These are phyloP conservation scores for Leptodontidium sp. DNA, from an alignment of 2,329 filamentous ascomycete genomes.

Conservation along the genomic window DNA sequence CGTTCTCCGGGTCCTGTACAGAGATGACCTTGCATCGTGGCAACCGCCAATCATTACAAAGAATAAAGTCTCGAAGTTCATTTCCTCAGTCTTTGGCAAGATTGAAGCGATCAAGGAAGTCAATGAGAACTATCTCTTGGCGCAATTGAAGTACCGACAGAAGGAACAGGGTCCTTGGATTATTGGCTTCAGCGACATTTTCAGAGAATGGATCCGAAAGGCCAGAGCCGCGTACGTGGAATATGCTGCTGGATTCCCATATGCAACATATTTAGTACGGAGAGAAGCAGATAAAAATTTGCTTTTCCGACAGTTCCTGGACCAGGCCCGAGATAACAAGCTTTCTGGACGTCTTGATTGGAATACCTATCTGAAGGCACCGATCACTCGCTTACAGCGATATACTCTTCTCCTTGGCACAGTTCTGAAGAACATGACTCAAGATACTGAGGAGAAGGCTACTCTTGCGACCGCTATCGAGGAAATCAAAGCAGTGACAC, in stretches of 20 bases:
- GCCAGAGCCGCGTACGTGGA: slow-evolving; percentile 89
- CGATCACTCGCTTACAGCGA: slow-evolving; percentile 90
- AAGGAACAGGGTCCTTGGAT: slow-evolving; percentile 97
- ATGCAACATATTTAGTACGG: slow-evolving; percentile 82
- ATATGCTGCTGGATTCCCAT: slow-evolving; percentile 88
- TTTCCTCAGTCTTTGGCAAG: slow-evolving; percentile 88
- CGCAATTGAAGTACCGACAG: slow-evolving; percentile 95
- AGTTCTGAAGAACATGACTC: slow-evolving; percentile 82
- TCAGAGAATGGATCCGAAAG: slow-evolving; percentile 97
- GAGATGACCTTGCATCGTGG: slow-evolving; percentile 76
- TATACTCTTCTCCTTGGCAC: slow-evolving; percentile 86
- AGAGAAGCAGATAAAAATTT: slow-evolving; percentile 86
- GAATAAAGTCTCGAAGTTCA: slow-evolving; percentile 79
- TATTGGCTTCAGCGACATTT: slow-evolving; percentile 92
- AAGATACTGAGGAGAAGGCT: slow-evolving; percentile 87
- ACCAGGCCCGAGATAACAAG: slow-evolving; percentile 80
- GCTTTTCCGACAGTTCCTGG: slow-evolving; percentile 85
- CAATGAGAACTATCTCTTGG: slow-evolving; percentile 91
- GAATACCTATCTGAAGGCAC: slow-evolving; percentile 93
- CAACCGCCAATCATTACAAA: slow-evolving; percentile 84
- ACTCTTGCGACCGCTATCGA: slow-evolving; percentile 86
- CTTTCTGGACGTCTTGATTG: slow-evolving; percentile 85
- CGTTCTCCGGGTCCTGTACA: slow-evolving; percentile 84
- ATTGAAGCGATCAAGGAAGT: slow-evolving; percentile 87
- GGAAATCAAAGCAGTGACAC: slow-evolving; percentile 87